Base-by-base conservation (phyloP, 2,329 filamentous ascomycete species). In the Talaromyces amestolkiae region DNA sequence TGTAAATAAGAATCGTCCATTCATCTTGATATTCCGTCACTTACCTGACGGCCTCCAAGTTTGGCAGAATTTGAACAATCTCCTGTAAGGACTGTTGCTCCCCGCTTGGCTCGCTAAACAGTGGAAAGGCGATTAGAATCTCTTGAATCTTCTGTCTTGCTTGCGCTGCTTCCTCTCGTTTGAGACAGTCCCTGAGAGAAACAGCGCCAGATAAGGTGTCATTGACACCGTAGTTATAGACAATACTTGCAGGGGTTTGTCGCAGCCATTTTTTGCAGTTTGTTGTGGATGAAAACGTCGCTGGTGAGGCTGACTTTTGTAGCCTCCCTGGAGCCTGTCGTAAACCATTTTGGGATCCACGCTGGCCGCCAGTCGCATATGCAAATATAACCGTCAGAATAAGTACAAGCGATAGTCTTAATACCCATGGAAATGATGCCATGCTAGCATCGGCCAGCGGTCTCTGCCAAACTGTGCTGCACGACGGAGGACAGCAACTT, bases 111-210 rank as follows among this genome's bases (percentile, higher is more conserved):
- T 41, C 2, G 54, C 54, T 39, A 39, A 58, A 58, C 54, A 39
- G 31, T 58, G 54, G 54, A 58, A 41, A 41, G 17, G 54, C 54
- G 22, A 58, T 41, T 27, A 39, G 15, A 58, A 41, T 19, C 33
- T 58, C 54, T 58, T 58, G 54, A 35, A 58, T 58, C 17, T 58
- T 39, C 54, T 58, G 33, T 39, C 54, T 58, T n/a, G 54, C 54
- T 58, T 58, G 54, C n/a, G 54, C 13, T 41, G 54, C 54, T 58
- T 58, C 54, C 6, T 58, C 54, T 58, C 54, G 54, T 39, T 37
- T 17, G 31, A 58, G 54, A 17, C 54, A 58, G 33, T 58, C 54
- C 33, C 54, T 58, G 37, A 58, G 54, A 39, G 54, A 31, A 2
- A 17, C 54, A 41, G 33, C 54, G 54, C 33, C 54, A 22, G 54